Evolutionary conservation across 768 basidiomycete genomes (phyloP).

Genomic region (Lactarius tabidus): DNA sequence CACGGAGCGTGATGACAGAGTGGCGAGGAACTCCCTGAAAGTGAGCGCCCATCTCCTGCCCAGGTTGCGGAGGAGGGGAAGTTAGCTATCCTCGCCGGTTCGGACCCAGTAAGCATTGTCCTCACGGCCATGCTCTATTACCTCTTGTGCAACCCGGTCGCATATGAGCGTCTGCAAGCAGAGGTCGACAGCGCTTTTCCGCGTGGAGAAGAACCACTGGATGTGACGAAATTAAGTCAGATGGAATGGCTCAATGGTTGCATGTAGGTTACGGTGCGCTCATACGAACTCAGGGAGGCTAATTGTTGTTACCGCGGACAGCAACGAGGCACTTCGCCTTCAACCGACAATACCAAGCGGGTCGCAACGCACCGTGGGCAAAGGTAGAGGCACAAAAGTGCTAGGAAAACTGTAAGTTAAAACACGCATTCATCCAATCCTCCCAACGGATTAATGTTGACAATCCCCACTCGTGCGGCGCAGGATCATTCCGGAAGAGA

Average conservation of each 20-base stretch:
- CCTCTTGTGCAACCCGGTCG: background rate
- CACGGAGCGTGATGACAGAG: background rate
- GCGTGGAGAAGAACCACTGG: slow-evolving; percentile 6
- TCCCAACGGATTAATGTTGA: too few species aligned
- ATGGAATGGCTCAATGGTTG: slow-evolving; percentile 12
- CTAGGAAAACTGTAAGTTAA: too few species aligned
- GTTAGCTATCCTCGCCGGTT: background rate
- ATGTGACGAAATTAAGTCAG: background rate
- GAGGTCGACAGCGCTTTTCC: background rate
- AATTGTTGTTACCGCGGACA: background rate
- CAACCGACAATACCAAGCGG: slow-evolving; percentile 1
- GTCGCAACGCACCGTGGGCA: background rate
- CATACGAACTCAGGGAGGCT: background rate
- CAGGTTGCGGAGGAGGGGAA: background rate
- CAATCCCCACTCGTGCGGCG: too few species aligned
- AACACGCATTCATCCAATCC: too few species aligned
- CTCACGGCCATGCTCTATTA: background rate
- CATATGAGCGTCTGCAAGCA: background rate
- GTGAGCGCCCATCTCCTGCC: background rate
- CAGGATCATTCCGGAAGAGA: background rate
- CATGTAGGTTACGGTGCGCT: background rate
- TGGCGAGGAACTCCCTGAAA: background rate
- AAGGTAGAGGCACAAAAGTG: background rate
- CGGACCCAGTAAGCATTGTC: background rate
- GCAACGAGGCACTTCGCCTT: background rate